These are phyloP conservation scores for Tricholoma flavovirens DNA, from an alignment of 768 basidiomycete genomes.

Conservation along the genomic window DNA sequence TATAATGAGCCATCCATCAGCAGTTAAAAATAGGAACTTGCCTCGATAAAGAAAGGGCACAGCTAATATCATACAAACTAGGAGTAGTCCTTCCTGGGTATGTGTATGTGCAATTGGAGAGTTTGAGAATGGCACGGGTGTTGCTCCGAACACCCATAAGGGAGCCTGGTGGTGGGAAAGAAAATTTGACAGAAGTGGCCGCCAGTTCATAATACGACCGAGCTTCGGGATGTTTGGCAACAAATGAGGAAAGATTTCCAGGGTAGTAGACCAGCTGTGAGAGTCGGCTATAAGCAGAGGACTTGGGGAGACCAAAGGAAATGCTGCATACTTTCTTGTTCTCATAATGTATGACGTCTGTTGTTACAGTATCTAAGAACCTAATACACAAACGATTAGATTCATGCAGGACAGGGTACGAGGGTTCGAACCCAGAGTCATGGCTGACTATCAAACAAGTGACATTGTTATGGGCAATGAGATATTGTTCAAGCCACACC, in stretches of 20 bases:
- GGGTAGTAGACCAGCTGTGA: constrained; percentile 84
- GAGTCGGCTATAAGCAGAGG: not conserved
- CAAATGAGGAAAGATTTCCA: constrained; percentile 88
- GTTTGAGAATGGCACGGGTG: constrained; percentile 92
- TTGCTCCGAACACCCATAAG: constrained; percentile 96
- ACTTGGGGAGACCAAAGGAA: constrained; percentile 4
- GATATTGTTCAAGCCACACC: constrained; percentile 86
- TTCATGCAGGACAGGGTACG: constrained; percentile 1
- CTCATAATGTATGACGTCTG: constrained; percentile 98
- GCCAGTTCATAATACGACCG: constrained; percentile 96
- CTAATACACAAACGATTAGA: constrained; percentile 30
- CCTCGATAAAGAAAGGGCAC: constrained; percentile 91
- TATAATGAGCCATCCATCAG: constrained; percentile 12
- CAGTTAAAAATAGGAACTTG: constrained; percentile 27
- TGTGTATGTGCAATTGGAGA: constrained; percentile 87
- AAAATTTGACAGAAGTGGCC: constrained; percentile 89
- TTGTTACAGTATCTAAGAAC: constrained; percentile 92
- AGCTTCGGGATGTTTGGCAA: constrained; percentile 85
- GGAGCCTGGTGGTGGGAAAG: constrained; percentile 93
- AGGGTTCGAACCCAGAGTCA: constrained; percentile 79
- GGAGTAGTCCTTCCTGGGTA: constrained; percentile 82
- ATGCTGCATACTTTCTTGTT: constrained; percentile 59
- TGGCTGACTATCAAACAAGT: constrained; percentile 95
- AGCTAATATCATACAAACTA: constrained; percentile 82
- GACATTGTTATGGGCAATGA: constrained; percentile 72